Evolutionary conservation across 2,329 filamentous ascomycete species (phyloP), one percentile per base, ranked within the genome.

Genomic region (Neonectria hederae): DNA sequence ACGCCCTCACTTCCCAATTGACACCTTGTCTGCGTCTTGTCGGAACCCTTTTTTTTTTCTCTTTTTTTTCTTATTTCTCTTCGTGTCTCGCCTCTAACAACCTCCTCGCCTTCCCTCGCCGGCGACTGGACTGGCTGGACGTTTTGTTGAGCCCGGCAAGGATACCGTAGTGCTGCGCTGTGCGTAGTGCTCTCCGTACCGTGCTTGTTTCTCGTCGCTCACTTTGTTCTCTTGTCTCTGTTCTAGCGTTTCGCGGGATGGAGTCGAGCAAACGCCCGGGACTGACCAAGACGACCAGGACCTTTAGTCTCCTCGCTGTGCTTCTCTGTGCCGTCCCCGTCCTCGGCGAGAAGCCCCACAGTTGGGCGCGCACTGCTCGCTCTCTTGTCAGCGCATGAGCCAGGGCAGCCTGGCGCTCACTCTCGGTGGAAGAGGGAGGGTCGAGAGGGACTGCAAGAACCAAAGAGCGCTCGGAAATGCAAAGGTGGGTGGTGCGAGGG

Each of bases 281-380:
- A 59, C 60, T 63, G 54, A 49, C 53, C 53, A 62, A 62, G 32
- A 32, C 35, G 10, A 28, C 43, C 45, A 56, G 30, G 52, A 45
- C 45, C 53, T 59, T 46, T 60, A 57, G 46, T 45, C n/a, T 42
- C 38, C 48, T 58, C 49, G 43, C 52, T 32, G 60, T 62, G 48
- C 60, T 69, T 69, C 38, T 43, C 63, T 68, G 65, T 69, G 59
- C 55, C 60, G 43, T 59, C 60, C 49, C 45, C 38, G 43, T 54
- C 43, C 54, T 60, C 40, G 32, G 54, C 52, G 54, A 52, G 59
- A 54, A 63, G 48, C 67, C 65, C 65, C 67, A 68, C 72, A 69
- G 68, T 70, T 67, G 65, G 66, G 67, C 63, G 71, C 67, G 73
- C 73, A 74, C 66, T 72, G 69, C 62, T 70, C 68, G 69, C 70